Evolutionary conservation across 345 rosid species (phyloP).

Genomic region (Citrus australasica): DNA sequence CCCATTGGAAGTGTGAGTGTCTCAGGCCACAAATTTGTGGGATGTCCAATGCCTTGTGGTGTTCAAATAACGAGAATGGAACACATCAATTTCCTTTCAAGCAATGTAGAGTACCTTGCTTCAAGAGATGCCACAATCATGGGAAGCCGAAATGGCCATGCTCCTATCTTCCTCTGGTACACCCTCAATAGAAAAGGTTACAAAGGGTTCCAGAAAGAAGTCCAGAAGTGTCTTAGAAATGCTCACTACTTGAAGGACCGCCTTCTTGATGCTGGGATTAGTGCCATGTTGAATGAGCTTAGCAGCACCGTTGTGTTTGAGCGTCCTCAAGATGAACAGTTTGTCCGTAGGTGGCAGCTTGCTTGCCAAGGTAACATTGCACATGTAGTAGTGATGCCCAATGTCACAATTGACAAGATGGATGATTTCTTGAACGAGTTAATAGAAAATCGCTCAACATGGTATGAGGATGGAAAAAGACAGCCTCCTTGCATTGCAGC

Average conservation of each 20-base stretch:
- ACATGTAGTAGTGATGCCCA: constrained; percentile 97
- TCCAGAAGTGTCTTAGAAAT: constrained; percentile 87
- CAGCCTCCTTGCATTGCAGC: constrained; percentile 62
- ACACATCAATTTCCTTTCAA: constrained; percentile 78
- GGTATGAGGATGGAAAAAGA: constrained; percentile 50
- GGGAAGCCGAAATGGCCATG: constrained; percentile 99
- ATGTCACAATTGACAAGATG: constrained; percentile 71
- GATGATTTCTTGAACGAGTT: constrained; percentile 67
- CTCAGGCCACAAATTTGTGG: constrained; percentile 92
- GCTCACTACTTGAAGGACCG: constrained; percentile 84
- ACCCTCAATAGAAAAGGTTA: constrained; percentile 89
- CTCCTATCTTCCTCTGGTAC: constrained; percentile 96
- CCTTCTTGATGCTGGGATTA: constrained; percentile 59
- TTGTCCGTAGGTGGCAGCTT: constrained; percentile 91
- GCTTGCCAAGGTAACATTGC: constrained; percentile 89
- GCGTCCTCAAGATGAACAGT: constrained; percentile 85
- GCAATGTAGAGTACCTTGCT: constrained; percentile 88
- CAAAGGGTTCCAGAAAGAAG: constrained; percentile 93
- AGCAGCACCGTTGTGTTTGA: constrained; percentile 96
- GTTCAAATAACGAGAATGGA: constrained; percentile 88
- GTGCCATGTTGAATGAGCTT: constrained; percentile 92
- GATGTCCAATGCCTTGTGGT: constrained; percentile 99
- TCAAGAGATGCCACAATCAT: constrained; percentile 98
- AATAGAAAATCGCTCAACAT: constrained; percentile 45
- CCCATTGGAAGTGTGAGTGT: constrained; percentile 97